Evolutionary conservation across 225 moss, liverwort and hornwort species (phyloP).

Genomic region (Pseudisothecium myosuroides): DNA sequence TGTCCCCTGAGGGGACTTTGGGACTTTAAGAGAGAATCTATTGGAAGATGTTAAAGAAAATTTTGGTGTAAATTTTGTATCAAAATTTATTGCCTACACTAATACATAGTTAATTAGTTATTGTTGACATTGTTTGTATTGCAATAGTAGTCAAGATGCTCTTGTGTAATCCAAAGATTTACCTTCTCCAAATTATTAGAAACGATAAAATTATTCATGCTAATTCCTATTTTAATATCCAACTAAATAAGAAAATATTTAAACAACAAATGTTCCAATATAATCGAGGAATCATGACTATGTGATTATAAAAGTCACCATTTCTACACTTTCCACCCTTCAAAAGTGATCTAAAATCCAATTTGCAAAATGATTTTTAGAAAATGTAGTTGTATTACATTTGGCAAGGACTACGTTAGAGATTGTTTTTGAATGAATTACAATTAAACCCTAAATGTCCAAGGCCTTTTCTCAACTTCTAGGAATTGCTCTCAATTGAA

Average conservation of each 20-base stretch:
- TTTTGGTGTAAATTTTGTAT: neutral
- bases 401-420: neutral
- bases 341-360: neutral
- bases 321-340: neutral
- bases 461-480: too few relatives aligned
- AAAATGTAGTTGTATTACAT: neutral
- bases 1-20: neutral
- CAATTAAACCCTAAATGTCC: too few relatives aligned
- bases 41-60: neutral
- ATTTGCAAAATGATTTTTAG: neutral
- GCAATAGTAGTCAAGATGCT: neutral
- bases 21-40: neutral
- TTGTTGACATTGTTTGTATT: neutral
- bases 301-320: neutral
- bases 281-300: neutral
- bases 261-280: neutral
- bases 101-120: neutral
- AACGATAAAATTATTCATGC: neutral
- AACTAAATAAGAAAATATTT: neutral
- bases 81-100: too few relatives aligned
- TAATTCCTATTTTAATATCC: neutral
- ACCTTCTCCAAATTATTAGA: neutral
- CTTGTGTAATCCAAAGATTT: fast-evolving
- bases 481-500: too few relatives aligned
- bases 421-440: neutral